Conservation (phyloP, 495 filamentous ascomycete species). For the Penicillium roqueforti region DNA sequence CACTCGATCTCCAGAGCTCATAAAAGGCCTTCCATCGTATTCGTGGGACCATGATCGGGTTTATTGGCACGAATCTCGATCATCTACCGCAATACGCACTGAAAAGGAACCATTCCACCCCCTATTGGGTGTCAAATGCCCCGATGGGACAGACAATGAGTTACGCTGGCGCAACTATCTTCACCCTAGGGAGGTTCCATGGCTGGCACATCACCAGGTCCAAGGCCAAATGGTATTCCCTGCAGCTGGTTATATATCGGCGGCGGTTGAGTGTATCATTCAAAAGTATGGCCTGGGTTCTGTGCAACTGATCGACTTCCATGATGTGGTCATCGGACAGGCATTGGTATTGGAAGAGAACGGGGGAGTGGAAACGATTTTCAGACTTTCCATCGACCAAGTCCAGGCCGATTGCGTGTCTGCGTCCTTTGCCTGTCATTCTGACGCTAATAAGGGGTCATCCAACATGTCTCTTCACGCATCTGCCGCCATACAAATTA, state of each 20-base stretch:
- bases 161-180: slow-evolving; percentile 38
- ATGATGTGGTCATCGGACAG: slow-evolving; percentile 36
- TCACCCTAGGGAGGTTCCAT: slow-evolving; percentile 31
- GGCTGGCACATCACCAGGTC: slow-evolving; percentile 39
- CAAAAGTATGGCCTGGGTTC: slow-evolving; percentile 13
- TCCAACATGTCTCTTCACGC: slow-evolving; percentile 21
- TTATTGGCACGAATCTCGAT: slow-evolving; percentile 50
- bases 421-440: slow-evolving; percentile 22
- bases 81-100: slow-evolving; percentile 19
- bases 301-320: slow-evolving; percentile 31
- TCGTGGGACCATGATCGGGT: slow-evolving; percentile 45
- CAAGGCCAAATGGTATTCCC: slow-evolving; percentile 52
- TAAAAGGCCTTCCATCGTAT: slow-evolving; percentile 47
- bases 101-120: slow-evolving; percentile 19
- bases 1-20: background rate
- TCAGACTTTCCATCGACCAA: slow-evolving; percentile 22
- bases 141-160: slow-evolving; percentile 19
- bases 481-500: slow-evolving; percentile 14
- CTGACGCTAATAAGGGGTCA: slow-evolving; percentile 15
- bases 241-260: slow-evolving; percentile 54
- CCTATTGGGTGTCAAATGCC: slow-evolving; percentile 27
- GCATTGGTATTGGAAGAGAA: slow-evolving; percentile 51
- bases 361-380: slow-evolving; percentile 42
- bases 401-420: background rate
- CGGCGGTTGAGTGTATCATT: slow-evolving; percentile 50